Evolutionary conservation across 208 protist species (phyloP).

Genomic region (Entamoeba invadens): DNA sequence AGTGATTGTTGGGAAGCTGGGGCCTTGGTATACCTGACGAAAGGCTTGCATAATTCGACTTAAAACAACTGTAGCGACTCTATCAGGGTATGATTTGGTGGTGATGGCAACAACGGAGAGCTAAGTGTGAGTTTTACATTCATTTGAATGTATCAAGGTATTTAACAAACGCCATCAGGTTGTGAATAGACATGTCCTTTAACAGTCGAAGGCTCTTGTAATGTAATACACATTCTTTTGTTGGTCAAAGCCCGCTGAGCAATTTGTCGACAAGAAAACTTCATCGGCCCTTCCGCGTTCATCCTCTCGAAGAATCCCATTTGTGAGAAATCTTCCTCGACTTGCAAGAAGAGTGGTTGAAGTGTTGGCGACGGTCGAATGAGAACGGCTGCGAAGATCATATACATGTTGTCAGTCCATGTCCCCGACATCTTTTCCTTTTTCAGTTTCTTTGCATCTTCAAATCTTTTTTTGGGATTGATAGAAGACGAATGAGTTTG

Average conservation of each 20-base stretch:
- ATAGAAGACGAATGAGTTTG: too few relatives aligned
- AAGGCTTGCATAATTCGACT: neutral
- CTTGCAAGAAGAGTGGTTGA: neutral
- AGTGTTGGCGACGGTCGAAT: neutral
- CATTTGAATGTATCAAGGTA: neutral
- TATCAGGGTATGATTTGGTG: neutral
- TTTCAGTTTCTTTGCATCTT: too few relatives aligned
- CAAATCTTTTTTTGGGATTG: too few relatives aligned
- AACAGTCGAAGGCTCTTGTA: neutral
- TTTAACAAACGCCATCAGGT: neutral
- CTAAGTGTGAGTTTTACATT: neutral
- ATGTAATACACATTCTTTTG: neutral
- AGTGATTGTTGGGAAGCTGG: neutral
- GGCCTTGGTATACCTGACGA: neutral
- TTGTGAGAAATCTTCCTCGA: neutral
- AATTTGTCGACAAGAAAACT: neutral
- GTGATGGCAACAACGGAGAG: neutral
- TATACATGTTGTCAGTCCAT: neutral
- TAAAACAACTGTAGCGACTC: neutral
- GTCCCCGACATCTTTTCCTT: neutral
- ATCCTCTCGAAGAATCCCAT: neutral
- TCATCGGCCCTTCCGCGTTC: neutral
- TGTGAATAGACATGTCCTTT: neutral
- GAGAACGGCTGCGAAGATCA: neutral
- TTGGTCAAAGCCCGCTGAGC: neutral